Evolutionary conservation across 768 basidiomycete genomes (phyloP), one percentile per base, ranked within the genome.

Genomic region (Postia placenta): DNA sequence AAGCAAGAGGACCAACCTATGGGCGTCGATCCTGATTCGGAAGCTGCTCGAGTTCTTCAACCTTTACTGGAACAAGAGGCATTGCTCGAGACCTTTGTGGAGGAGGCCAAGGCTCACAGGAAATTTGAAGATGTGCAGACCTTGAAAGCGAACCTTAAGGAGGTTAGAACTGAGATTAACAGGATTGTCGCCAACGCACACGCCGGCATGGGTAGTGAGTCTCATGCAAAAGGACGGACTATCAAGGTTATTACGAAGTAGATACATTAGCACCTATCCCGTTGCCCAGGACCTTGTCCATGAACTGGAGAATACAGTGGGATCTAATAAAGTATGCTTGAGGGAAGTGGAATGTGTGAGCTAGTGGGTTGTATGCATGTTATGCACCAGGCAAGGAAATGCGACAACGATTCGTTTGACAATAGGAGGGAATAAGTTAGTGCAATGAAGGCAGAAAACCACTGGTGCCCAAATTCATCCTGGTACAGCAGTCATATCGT

Each of bases 111-210:
- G 65, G 77, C 82, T 2, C 85, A 86, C 56, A 75, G 95, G 37
- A 98, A 98, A 68, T 97, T 98, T 55, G 95, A 98, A 66, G 96
- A 99, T 61, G 87, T 87, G 12, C 87, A 87, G 65, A 87, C 86
- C 3, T 70, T 99, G 53, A 84, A 88, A 62, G 64, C 69, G 26
- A 94, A 86, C 64, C 65, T 97, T 44, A 73, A 70, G 40, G 95
- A 98, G 69, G 90, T 99, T 48, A 74, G 85, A 55, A 72, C 61
- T 11, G 94, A 95, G 71, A 93, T 97, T 44, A 82, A 83, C 54
- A 80, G 75, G 60, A 73, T 93, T 52, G 41, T 85, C 37, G 67
- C 60, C 35, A 66, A 67, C 48, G 65, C 63, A 27, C 55, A 60
- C 5, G 52, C 49, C 36, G 50, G 51, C 37, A 24, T 47, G 12